phyloP scores from a whole-genome alignment of 208 protist species.

The Naegleria gruberi region DNA sequence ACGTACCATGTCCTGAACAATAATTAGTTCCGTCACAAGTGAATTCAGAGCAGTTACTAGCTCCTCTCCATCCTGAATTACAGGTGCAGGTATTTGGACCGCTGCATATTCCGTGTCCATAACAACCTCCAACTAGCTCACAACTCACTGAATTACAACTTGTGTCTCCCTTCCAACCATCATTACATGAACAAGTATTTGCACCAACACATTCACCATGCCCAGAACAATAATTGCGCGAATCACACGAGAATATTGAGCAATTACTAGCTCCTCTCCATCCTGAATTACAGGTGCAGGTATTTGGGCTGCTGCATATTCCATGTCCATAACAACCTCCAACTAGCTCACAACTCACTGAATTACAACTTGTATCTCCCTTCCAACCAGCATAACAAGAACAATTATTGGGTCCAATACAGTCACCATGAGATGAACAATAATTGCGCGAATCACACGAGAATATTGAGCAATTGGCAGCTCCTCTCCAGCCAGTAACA shows the following conservation, averaged over 20 bases:
- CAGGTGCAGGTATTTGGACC: background rate
- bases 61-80: background rate
- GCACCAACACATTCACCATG: background rate
- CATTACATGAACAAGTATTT: background rate
- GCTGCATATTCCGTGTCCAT: background rate
- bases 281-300: background rate
- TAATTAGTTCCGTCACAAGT: background rate
- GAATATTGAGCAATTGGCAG: background rate
- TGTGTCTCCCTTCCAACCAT: background rate
- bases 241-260: background rate
- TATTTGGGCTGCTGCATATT: background rate
- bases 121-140: background rate
- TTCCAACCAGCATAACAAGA: background rate
- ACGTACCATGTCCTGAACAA: background rate
- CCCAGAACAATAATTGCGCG: background rate
- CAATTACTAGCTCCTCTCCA: background rate
- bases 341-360: background rate
- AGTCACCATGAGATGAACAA: background rate
- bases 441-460: background rate
- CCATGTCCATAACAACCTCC: background rate
- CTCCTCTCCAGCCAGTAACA: background rate
- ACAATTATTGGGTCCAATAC: background rate
- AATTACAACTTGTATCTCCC: background rate
- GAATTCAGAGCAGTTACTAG: background rate
- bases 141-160: background rate